Evolutionary conservation across 345 rosid genomes (phyloP).

Genomic region (Brassica juncea): DNA sequence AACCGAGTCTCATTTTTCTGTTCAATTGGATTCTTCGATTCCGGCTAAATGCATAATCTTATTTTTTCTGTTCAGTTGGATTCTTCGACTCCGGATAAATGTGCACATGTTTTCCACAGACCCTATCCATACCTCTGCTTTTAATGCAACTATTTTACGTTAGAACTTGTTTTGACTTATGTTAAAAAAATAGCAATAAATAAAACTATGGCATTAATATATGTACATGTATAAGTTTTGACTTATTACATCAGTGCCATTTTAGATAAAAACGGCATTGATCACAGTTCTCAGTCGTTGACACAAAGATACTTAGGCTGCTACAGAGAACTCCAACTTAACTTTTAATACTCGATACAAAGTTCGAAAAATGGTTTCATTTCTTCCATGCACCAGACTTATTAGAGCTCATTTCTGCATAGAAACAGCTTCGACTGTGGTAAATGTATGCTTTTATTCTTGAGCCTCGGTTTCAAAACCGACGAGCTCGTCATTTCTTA

Average conservation of each 20-base stretch:
- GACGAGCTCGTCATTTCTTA: slow-evolving; percentile 29
- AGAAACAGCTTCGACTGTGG: slow-evolving; percentile 11
- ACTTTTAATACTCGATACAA: too few species aligned
- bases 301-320: background rate
- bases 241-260: background rate
- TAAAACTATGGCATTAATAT: too few species aligned
- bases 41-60: background rate
- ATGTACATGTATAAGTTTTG: too few species aligned
- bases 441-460: slow-evolving; percentile 16
- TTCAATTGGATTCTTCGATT: too few species aligned
- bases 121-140: background rate
- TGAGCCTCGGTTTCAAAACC: slow-evolving; percentile 38
- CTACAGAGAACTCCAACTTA: background rate
- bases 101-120: background rate
- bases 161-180: too few species aligned
- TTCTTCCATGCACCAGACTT: slow-evolving; percentile 14
- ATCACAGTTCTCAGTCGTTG: background rate
- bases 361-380: too few species aligned
- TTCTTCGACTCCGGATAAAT: too few species aligned
- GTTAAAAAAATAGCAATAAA: too few species aligned
- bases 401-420: slow-evolving; percentile 4
- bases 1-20: too few species aligned
- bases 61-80: too few species aligned
- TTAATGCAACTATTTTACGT: too few species aligned
- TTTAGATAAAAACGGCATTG: background rate